These are phyloP conservation scores for Cudoniella acicularis DNA, from an alignment of 495 filamentous ascomycete species.

Conservation along the genomic window DNA sequence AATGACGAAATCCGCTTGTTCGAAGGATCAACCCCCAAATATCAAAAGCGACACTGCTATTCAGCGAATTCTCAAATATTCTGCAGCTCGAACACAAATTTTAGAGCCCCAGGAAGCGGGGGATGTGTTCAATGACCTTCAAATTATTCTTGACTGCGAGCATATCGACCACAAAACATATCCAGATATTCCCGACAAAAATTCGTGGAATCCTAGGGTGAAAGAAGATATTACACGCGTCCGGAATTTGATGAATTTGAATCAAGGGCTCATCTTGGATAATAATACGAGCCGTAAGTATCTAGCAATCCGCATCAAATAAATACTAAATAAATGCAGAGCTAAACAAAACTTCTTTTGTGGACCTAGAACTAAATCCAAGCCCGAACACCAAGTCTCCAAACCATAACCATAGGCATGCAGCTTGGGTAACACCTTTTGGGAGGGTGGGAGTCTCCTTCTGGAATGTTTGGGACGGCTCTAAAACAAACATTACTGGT, in stretches of 20 bases:
- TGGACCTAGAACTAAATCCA: not conserved
- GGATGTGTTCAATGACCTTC: slow-evolving; percentile 12
- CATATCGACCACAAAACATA: not conserved
- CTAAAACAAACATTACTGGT: not conserved
- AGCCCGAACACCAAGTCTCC: not conserved
- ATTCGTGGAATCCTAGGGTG: slow-evolving; percentile 1
- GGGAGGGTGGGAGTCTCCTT: slow-evolving; percentile 7
- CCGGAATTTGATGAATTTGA: slow-evolving; percentile 11
- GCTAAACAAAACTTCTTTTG: not conserved
- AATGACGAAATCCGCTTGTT: not conserved
- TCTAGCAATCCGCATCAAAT: not conserved
- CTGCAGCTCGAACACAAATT: not conserved
- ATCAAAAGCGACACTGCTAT: not conserved
- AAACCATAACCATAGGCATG: not conserved
- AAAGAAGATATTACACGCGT: slow-evolving; percentile 2
- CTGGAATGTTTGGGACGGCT: not conserved
- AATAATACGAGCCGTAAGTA: not conserved
- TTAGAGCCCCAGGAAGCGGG: slow-evolving; percentile 7
- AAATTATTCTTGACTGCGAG: slow-evolving; percentile 3
- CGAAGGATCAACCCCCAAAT: not conserved
- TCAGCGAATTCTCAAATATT: slow-evolving; percentile 9
- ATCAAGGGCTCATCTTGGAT: not conserved
- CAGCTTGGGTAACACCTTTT: slow-evolving; percentile 9
- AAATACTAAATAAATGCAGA: not conserved
- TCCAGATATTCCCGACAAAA: too few species aligned